Evolutionary conservation across 192 early-diverging fungal genomes (phyloP).

Genomic region (Coemansia sp.): DNA sequence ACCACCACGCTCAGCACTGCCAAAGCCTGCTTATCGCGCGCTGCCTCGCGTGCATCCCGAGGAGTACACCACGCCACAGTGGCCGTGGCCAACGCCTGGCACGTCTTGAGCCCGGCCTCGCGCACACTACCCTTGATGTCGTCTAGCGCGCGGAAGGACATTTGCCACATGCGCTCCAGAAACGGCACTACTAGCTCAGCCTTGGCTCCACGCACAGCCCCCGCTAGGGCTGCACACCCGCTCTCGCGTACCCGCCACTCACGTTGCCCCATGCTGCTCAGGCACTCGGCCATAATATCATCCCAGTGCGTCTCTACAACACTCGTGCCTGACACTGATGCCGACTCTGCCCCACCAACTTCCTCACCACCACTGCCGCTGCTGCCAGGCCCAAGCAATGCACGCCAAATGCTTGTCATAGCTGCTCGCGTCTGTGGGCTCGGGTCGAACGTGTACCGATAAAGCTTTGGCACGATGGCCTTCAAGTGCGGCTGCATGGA

Average conservation of each 20-base stretch:
- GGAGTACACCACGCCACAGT: conserved; percentile 84
- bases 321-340: background rate
- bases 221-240: conserved; percentile 51
- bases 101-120: conserved; percentile 73
- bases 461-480: conserved; percentile 77
- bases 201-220: conserved; percentile 19
- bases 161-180: conserved; percentile 79
- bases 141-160: conserved; percentile 87
- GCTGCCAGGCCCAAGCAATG: conserved; percentile 58
- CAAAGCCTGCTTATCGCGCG: conserved; percentile 55
- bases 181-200: conserved; percentile 53
- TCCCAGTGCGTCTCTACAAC: conserved; percentile 45
- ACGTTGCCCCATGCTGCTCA: conserved; percentile 73
- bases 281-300: conserved; percentile 75
- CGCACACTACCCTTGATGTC: conserved; percentile 94
- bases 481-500: conserved; percentile 78
- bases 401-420: conserved; percentile 90
- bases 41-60: conserved; percentile 11
- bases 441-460: conserved; percentile 89
- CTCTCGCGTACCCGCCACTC: conserved; percentile 87
- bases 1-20: conserved; percentile 79
- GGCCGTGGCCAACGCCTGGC: conserved; percentile 72
- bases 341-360: background rate
- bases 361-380: background rate
- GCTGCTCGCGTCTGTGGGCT: conserved; percentile 79